These are phyloP conservation scores for Candida ulmi DNA, from an alignment of 805 yeast species.

Conservation along the genomic window DNA sequence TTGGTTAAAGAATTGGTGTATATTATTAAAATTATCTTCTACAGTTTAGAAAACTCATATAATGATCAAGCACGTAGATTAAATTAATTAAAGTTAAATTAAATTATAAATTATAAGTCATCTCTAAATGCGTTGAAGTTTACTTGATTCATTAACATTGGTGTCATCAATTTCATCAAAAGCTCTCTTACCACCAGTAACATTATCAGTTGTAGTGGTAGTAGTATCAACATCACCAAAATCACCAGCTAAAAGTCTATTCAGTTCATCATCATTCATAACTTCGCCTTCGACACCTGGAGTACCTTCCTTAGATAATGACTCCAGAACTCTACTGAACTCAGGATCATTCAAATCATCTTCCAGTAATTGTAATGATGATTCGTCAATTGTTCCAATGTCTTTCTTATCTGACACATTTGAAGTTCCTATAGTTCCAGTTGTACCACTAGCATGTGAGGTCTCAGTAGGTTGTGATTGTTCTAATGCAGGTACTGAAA, in stretches of 20 bases:
- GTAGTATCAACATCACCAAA: conserved; percentile 4
- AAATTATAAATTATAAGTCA: no score
- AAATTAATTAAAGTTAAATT: no score
- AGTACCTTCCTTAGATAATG: conserved; percentile 22
- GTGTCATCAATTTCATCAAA: conserved; percentile 9
- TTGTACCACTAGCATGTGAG: no score
- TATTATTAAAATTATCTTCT: neutral
- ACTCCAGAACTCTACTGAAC: conserved; percentile 21
- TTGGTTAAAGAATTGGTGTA: conserved; percentile 55
- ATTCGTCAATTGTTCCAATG: neutral
- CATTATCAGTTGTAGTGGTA: no score
- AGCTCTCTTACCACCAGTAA: conserved; percentile 4
- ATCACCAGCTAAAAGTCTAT: conserved; percentile 18
- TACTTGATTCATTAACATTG: neutral
- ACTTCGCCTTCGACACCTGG: conserved; percentile 17
- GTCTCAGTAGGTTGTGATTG: no score
- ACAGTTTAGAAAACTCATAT: neutral
- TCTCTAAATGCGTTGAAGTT: neutral
- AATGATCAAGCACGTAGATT: neutral
- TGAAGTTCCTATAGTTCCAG: neutral
- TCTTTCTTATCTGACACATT: neutral
- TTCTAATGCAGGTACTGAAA: no score
- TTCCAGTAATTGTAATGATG: conserved; percentile 6
- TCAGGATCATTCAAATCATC: conserved; percentile 20
- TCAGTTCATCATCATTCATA: conserved; percentile 22